Evolutionary conservation across 257 asterid species (phyloP), one percentile per base, ranked within the genome.

Genomic region (Gentiana macrophylla): DNA sequence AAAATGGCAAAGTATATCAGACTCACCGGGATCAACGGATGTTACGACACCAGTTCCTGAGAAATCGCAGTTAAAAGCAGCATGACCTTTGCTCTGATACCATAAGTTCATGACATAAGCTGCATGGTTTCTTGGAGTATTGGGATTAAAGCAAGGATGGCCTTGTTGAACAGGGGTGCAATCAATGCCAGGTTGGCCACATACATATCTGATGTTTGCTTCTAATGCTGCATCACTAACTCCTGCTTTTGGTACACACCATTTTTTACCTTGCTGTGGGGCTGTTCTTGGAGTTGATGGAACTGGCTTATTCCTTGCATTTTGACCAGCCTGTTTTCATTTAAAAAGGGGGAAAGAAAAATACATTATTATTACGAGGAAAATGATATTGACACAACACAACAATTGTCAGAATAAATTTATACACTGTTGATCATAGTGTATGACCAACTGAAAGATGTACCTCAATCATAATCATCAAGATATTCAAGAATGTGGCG

Each of bases 211-310:
- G 51, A 89, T 67, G 68, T 73, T 78, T 2, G 72, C 69, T 68
- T 81, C 94, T 64, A 89, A 53, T 15, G 64, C 72, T 0, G 70
- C 71, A 2, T 73, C 76, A 1, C 64, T 70, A 1, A 75, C 86
- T 3, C 49, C 74, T 0, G 72, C 48, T 76, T 78, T 89, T 0
- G 93, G 81, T 60, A 86, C 76, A 12, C 97, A 89, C 79, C 94
- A 89, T 56, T 77, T 74, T 71, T 78, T 80, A 62, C 62, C 78
- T 46, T 1, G 80, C 53, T 41, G 44, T 44, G 12, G 35, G 41
- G 35, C 56, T 50, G 6, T 24, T 1, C 12, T 57, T 41, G 46
- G 46, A 1, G 6, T 7, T 41, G 46, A 3, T 41, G 46, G 46
- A 41, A 7, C 46, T 5, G 9, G 46, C 6, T 41, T 7, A 1